Percentiles rank a stretch among this genome's conserved stretches.
Conservation (phyloP, 2,329 filamentous ascomycete genomes). For the Clarireedia monteithiana region DNA sequence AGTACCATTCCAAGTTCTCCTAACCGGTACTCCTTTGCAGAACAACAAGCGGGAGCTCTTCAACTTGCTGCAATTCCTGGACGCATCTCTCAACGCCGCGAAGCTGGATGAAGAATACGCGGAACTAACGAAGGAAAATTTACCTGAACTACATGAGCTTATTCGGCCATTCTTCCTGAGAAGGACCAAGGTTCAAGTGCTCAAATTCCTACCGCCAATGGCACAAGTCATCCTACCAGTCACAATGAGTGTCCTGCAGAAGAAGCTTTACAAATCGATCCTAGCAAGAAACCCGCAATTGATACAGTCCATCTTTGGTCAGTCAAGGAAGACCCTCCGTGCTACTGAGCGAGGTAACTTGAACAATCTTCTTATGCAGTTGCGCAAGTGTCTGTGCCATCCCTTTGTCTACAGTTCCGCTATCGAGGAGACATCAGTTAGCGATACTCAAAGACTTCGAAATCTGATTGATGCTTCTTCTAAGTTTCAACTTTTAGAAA, state of each 20-base stretch:
- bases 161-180: constrained; percentile 66
- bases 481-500: constrained; percentile 75
- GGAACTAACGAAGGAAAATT: constrained; percentile 74
- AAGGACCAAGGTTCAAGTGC: constrained; percentile 81
- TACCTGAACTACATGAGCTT: constrained; percentile 71
- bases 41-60: constrained; percentile 95
- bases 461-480: constrained; percentile 88
- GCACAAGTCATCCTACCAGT: constrained; percentile 91
- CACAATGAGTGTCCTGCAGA: constrained; percentile 90
- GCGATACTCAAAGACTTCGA: constrained; percentile 55
- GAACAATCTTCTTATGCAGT: constrained; percentile 92
- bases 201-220: constrained; percentile 89
- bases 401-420: constrained; percentile 88
- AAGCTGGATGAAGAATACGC: constrained; percentile 67
- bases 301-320: constrained; percentile 77
- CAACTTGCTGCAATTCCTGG: constrained; percentile 92
- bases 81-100: constrained; percentile 60
- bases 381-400: constrained; percentile 90
- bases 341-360: constrained; percentile 68
- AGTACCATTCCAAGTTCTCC: constrained; percentile 74
- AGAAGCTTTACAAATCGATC: constrained; percentile 90
- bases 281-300: constrained; percentile 84
- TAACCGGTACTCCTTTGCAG: constrained; percentile 86
- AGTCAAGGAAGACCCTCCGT: constrained; percentile 50
- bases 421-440: constrained; percentile 73